Percentiles rank a stretch among this genome's conserved stretches.
Conservation (phyloP, 495 filamentous ascomycete species). For the Collariella sp. region DNA sequence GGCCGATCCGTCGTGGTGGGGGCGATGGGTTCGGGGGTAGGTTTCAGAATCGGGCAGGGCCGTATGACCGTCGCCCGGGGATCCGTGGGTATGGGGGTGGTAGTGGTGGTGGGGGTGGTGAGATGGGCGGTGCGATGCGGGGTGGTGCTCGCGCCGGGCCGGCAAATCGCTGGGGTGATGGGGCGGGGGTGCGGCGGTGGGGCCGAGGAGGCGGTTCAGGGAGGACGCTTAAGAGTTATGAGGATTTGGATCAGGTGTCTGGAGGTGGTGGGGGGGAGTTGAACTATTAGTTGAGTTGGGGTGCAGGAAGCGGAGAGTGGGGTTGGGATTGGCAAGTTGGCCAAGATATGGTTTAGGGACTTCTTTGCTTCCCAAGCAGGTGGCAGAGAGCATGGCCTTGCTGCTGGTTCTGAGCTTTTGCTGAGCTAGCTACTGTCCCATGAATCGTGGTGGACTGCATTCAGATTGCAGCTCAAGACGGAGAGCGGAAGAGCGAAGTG, state of each 20-base stretch:
- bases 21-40: slow-evolving; percentile 29
- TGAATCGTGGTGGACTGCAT: no score
- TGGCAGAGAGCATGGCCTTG: no score
- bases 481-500: no score
- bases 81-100: slow-evolving; percentile 32
- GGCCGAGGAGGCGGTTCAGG: slow-evolving; percentile 81
- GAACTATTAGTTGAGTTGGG: slow-evolving; percentile 40
- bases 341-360: no score
- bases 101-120: slow-evolving; percentile 20
- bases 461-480: no score
- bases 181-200: slow-evolving; percentile 61
- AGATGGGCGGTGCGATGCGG: slow-evolving; percentile 9
- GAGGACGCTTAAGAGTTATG: slow-evolving; percentile 92
- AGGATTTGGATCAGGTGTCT: slow-evolving; percentile 79
- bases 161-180: slow-evolving; percentile 54
- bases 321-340: background rate
- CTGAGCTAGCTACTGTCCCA: no score
- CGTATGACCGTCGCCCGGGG: slow-evolving; percentile 44
- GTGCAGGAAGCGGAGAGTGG: background rate
- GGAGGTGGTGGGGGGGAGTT: slow-evolving; percentile 52
- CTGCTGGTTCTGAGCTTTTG: no score
- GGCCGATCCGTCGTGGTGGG: slow-evolving; percentile 42
- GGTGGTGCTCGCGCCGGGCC: slow-evolving; percentile 41
- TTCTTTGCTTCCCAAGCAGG: no score
- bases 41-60: slow-evolving; percentile 40